These are phyloP conservation scores for Mycena galericulata DNA, from an alignment of 768 basidiomycete species.

Conservation along the genomic window DNA sequence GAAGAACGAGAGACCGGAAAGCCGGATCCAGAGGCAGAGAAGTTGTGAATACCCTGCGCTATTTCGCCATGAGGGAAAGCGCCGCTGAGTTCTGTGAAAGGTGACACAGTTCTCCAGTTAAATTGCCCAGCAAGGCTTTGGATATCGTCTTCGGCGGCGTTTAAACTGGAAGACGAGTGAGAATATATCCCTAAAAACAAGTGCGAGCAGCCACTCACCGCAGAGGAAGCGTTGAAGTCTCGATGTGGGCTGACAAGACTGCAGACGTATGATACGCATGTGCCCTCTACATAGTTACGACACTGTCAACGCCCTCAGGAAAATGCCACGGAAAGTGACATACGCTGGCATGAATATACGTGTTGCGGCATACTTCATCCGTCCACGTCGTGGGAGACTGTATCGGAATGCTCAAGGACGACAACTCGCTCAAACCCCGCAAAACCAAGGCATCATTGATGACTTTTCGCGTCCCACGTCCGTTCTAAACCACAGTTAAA, in stretches of 20 bases:
- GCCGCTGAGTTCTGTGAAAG: constrained; percentile 70
- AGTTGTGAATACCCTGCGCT: constrained; percentile 47
- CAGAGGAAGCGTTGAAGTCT: constrained; percentile 68
- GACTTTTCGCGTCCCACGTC: constrained; percentile 51
- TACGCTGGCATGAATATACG: constrained; percentile 40
- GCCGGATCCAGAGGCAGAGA: constrained; percentile 52
- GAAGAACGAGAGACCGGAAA: constrained; percentile 9
- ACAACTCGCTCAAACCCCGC: constrained; percentile 60
- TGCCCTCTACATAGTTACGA: constrained; percentile 42
- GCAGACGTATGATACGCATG: constrained; percentile 66
- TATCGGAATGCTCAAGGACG: constrained; percentile 64
- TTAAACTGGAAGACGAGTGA: constrained; percentile 42
- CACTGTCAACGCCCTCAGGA: constrained; percentile 25
- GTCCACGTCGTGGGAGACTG: constrained; percentile 59
- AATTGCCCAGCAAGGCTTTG: constrained; percentile 59
- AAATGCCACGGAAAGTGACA: constrained; percentile 33
- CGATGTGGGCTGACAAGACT: constrained; percentile 68
- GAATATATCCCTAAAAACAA: background rate
- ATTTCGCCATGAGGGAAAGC: constrained; percentile 56
- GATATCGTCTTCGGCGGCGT: constrained; percentile 50
- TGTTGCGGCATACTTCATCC: constrained; percentile 42
- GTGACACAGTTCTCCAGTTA: constrained; percentile 64
- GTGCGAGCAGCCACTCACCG: constrained; percentile 54
- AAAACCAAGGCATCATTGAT: constrained; percentile 76
- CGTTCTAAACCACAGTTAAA: background rate